Base-by-base conservation (phyloP, 2,329 filamentous ascomycete genomes). In the Venturia effusa region DNA sequence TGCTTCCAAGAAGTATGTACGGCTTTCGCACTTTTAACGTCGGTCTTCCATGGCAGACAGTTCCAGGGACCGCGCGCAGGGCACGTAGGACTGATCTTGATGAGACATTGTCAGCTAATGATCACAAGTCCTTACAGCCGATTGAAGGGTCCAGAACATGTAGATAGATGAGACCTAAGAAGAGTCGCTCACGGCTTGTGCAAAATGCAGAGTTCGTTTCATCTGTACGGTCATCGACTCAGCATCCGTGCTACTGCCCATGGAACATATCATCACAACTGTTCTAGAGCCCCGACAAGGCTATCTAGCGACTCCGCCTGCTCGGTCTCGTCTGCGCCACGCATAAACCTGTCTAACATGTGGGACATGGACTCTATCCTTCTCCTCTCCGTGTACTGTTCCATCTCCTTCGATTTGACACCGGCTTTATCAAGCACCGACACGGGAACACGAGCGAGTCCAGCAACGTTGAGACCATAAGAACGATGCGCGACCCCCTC, bases 401-500 rank as follows among this genome's bases (percentile, higher is more conserved):
- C 94, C 74, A 99, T 77, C 74, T 93, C 86, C 45, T 79, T 79
- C 66, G 90, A 95, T 77, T 95, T 94, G 59, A 80, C 77, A n/a
- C 84, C 85, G 2, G 94, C 94, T 30, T 91, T 80, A 32, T 92
- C 89, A 40, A 97, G 80, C 22, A 97, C 84, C 64, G 84, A 80
- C 65, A 83, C 82, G 0, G 93, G 92, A 51, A 99, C 83, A 61
- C 87, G 87, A 2, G 94, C 94, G 62, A 99, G 77, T 57, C 90
- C 81, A 17, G 94, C 94, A 27, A 97, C 94, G 74, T 97, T 97
- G 64, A 99, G 68, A 8, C 95, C 94, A 73, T 99, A 99, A 22
- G 90, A 95, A 5, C 94, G 84, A 79, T 97, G 92, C 10, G 94
- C 93, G 13, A 96, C 90, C 13, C 94, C 94, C 67, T 94, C 90